Percentiles rank a stretch among this genome's conserved stretches.
Evolutionary conservation across 306 rosid genomes (phyloP).

Genomic region (Dalbergia cultrata): DNA sequence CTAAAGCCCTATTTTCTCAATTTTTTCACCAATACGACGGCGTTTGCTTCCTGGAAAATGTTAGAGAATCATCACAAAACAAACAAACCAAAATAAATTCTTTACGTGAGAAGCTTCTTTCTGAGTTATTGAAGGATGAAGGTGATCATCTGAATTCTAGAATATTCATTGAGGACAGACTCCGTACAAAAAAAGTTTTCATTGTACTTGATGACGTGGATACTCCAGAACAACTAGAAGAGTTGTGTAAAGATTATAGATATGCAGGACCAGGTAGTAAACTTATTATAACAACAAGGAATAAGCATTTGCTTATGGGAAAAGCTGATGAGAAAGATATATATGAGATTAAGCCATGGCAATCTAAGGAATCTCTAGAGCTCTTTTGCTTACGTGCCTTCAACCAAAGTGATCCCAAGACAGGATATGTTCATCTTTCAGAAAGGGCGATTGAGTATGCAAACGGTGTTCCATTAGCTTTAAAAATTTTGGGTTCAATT

Average conservation of each 20-base stretch:
- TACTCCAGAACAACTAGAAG: neutral
- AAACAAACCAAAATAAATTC: neutral
- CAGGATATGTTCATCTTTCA: conserved; percentile 1
- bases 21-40: neutral
- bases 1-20: conserved; percentile 13
- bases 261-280: neutral
- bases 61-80: conserved; percentile 15
- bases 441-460: neutral
- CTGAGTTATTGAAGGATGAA: neutral
- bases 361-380: neutral
- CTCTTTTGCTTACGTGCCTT: conserved; percentile 21
- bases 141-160: too few relatives aligned
- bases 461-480: conserved; percentile 13
- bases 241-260: neutral
- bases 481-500: conserved; percentile 25
- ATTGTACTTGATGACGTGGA: conserved; percentile 37
- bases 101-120: neutral
- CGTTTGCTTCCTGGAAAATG: conserved; percentile 1
- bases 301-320: conserved; percentile 13
- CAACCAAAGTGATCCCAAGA: neutral
- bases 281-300: conserved; percentile 15
- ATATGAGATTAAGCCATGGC: neutral
- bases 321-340: neutral
- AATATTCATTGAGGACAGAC: neutral
- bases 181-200: neutral